Conservation (phyloP, 1,139 yeast genomes). For the Yamadazyma siamensis region DNA sequence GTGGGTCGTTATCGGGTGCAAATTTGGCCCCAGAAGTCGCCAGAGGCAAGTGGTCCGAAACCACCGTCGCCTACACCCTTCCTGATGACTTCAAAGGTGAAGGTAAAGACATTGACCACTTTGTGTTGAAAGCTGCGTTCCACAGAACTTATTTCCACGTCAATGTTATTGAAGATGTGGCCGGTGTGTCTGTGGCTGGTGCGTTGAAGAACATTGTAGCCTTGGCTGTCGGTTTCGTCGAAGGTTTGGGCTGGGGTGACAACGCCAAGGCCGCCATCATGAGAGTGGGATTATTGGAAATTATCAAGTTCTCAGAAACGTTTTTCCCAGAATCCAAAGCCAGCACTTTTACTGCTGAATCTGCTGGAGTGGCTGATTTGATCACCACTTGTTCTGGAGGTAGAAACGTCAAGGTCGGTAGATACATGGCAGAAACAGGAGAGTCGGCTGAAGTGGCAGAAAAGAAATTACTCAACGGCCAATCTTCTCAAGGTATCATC, state of each 20-base stretch:
- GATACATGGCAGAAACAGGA: conserved; percentile 47
- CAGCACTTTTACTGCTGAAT: conserved; percentile 42
- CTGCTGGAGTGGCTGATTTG: conserved; percentile 52
- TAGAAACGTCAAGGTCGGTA: conserved; percentile 47
- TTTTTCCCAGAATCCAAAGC: conserved; percentile 42
- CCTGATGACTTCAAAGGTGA: conserved; percentile 41
- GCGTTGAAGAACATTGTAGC: conserved; percentile 49
- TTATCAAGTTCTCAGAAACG: conserved; percentile 37
- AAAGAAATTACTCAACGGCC: conserved; percentile 45
- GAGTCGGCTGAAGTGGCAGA: conserved; percentile 42
- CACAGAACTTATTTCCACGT: conserved; percentile 50
- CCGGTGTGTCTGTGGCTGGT: conserved; percentile 50
- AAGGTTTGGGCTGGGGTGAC: conserved; percentile 51
- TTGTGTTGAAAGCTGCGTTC: conserved; percentile 41
- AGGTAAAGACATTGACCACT: conserved; percentile 42
- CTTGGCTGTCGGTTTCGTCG: conserved; percentile 47
- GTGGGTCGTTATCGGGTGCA: conserved; percentile 50
- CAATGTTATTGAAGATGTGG: conserved; percentile 45
- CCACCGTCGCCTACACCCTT: conserved; percentile 42
- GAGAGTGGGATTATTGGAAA: conserved; percentile 46
- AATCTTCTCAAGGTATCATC: conserved; percentile 48
- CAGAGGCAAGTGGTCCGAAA: conserved; percentile 47
- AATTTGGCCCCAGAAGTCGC: conserved; percentile 50
- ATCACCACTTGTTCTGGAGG: conserved; percentile 51
- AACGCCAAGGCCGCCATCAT: conserved; percentile 50